phyloP scores from a whole-genome alignment of 768 basidiomycete genomes.

The Russula brevipes region DNA sequence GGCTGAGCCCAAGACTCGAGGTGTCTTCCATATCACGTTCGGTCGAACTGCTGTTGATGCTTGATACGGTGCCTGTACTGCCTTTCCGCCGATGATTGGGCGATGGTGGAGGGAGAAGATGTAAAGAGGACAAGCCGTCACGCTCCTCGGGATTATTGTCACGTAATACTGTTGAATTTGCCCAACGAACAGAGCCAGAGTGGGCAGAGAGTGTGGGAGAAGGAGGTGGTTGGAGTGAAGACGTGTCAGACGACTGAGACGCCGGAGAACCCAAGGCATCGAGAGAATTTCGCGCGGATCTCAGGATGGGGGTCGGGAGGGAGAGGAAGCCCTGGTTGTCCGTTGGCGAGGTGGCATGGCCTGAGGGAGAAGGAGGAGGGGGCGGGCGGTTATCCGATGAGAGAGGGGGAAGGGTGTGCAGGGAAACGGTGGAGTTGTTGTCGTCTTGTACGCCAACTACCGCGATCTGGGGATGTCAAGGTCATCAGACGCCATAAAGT shows the following conservation, averaged over 20 bases:
- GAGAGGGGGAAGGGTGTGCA: not conserved
- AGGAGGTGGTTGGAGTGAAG: slow-evolving; percentile 45
- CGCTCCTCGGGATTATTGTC: slow-evolving; percentile 62
- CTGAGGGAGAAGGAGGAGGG: not conserved
- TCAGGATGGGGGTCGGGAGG: slow-evolving; percentile 18
- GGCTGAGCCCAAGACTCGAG: slow-evolving; percentile 22
- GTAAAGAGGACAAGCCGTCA: slow-evolving; percentile 47
- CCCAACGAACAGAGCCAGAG: slow-evolving; percentile 54
- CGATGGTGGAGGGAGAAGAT: slow-evolving; percentile 41
- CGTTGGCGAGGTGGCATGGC: slow-evolving; percentile 2
- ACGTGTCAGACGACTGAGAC: slow-evolving; percentile 37
- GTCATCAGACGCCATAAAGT: slow-evolving; percentile 15
- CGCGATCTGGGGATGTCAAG: slow-evolving; percentile 23
- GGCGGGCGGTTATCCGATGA: not conserved
- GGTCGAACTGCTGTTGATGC: slow-evolving; percentile 46
- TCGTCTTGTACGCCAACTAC: slow-evolving; percentile 23
- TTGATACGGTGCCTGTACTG: slow-evolving; percentile 53
- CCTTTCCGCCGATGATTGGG: slow-evolving; percentile 47
- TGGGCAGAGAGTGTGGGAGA: slow-evolving; percentile 68
- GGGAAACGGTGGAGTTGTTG: not conserved
- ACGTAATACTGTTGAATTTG: slow-evolving; percentile 52
- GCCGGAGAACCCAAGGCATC: slow-evolving; percentile 33
- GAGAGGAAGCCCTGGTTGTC: slow-evolving; percentile 17
- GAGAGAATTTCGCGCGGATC: slow-evolving; percentile 29
- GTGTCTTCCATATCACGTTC: slow-evolving; percentile 29